phyloP scores from a whole-genome alignment of 1,139 yeast genomes.

The Kurtzmaniella quercitrusa region DNA sequence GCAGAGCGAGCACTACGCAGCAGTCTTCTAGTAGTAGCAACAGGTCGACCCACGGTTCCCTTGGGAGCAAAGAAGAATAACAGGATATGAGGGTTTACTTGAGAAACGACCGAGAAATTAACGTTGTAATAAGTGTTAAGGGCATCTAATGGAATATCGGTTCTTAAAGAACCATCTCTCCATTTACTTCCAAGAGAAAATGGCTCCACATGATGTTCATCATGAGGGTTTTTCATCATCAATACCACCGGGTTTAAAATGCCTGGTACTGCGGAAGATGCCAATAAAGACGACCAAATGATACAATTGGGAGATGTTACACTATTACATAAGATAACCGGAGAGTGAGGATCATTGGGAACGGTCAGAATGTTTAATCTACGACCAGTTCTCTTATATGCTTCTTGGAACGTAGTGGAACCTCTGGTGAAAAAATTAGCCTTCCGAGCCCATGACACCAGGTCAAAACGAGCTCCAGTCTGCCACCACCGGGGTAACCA shows the following conservation, averaged over 20 bases:
- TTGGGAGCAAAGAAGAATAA: constrained; percentile 75
- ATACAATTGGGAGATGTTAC: constrained; percentile 78
- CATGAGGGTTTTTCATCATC: constrained; percentile 60
- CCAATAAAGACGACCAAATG: constrained; percentile 75
- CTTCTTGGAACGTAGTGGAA: constrained; percentile 68
- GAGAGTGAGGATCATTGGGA: constrained; percentile 80
- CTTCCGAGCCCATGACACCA: constrained; percentile 70
- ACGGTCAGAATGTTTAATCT: constrained; percentile 71
- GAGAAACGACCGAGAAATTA: constrained; percentile 72
- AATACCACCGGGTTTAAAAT: constrained; percentile 77
- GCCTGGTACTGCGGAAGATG: constrained; percentile 83
- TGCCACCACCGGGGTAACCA: constrained; percentile 65
- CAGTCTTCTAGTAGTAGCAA: constrained; percentile 44
- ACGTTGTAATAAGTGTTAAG: constrained; percentile 75
- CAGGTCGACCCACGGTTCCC: constrained; percentile 80
- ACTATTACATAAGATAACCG: constrained; percentile 73
- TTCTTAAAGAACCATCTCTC: constrained; percentile 71
- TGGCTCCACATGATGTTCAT: constrained; percentile 44
- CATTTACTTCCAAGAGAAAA: constrained; percentile 72
- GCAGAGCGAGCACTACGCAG: constrained; percentile 35
- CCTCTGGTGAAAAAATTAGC: constrained; percentile 69
- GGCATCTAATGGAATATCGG: constrained; percentile 68
- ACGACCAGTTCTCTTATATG: constrained; percentile 64
- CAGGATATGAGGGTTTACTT: constrained; percentile 79
- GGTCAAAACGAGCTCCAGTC: constrained; percentile 78